phyloP scores from a whole-genome alignment of 2,329 filamentous ascomycete genomes.

The Stagonosporopsis tanaceti region DNA sequence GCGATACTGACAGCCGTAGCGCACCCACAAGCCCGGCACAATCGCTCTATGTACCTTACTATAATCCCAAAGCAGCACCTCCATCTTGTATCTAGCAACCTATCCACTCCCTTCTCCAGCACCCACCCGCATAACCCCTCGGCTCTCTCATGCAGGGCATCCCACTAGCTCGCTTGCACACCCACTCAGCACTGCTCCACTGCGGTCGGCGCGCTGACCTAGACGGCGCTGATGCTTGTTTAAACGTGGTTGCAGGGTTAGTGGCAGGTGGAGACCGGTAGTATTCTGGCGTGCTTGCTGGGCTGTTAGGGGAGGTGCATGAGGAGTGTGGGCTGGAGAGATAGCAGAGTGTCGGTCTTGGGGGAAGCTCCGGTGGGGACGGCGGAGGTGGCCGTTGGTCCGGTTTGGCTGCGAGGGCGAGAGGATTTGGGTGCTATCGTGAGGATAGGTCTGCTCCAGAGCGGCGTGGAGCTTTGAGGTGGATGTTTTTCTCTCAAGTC shows the following conservation, averaged over 20 bases:
- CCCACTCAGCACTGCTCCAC: constrained; percentile 1
- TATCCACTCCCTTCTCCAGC: background rate
- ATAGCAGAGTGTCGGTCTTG: background rate
- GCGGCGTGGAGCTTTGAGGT: background rate
- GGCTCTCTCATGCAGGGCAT: background rate
- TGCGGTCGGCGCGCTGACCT: background rate
- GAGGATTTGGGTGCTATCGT: background rate
- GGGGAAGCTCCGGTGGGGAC: constrained; percentile 1
- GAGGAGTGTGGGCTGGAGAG: background rate
- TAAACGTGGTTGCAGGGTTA: constrained; percentile 9
- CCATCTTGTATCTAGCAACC: background rate
- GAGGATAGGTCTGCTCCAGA: background rate
- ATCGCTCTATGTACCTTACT: background rate
- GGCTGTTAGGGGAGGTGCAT: background rate
- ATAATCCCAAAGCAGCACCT: background rate
- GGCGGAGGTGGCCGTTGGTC: constrained; percentile 11
- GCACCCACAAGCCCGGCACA: background rate
- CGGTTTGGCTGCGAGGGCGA: background rate
- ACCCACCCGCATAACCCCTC: background rate
- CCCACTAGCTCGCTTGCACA: background rate
- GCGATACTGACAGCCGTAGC: background rate
- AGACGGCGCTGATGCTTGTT: constrained; percentile 14
- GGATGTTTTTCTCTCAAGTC: background rate
- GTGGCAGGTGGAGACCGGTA: background rate
- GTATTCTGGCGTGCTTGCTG: background rate